These are phyloP conservation scores for Vitis cinerea DNA, from an alignment of 164 flowering plant species.

Conservation along the genomic window DNA sequence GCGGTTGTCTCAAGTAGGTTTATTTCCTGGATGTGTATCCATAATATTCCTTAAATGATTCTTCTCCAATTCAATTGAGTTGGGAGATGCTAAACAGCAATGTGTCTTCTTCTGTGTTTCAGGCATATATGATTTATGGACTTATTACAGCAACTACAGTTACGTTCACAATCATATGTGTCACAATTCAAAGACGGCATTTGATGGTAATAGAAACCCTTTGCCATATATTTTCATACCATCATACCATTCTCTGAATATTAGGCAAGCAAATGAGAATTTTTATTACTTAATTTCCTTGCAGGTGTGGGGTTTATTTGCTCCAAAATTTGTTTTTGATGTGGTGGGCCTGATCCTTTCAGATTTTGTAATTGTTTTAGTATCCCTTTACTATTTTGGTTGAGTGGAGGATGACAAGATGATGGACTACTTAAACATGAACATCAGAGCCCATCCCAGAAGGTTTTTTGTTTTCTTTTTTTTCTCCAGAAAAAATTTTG, in stretches of 20 bases:
- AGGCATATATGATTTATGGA: slow-evolving; percentile 74
- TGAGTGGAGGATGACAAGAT: slow-evolving; percentile 7
- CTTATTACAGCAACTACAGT: slow-evolving; percentile 51
- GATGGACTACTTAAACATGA: no score
- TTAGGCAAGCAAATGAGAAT: no score
- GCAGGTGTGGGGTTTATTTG: slow-evolving; percentile 99
- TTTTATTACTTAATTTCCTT: slow-evolving; percentile 5
- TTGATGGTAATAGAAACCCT: slow-evolving; percentile 64
- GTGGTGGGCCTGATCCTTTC: slow-evolving; percentile 78
- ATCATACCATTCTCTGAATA: no score
- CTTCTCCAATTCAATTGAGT: no score
- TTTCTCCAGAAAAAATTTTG: no score
- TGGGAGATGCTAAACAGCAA: no score
- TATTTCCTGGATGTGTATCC: background rate
- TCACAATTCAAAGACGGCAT: slow-evolving; percentile 86
- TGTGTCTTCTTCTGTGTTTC: slow-evolving; percentile 12
- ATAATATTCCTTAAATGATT: background rate
- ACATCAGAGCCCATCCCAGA: no score
- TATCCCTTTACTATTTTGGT: slow-evolving; percentile 50
- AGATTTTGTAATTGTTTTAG: slow-evolving; percentile 61
- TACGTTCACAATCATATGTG: slow-evolving; percentile 71
- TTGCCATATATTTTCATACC: background rate
- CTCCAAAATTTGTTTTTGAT: slow-evolving; percentile 96
- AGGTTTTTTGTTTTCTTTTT: no score
- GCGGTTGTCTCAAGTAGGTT: slow-evolving; percentile 59